These are phyloP conservation scores for Parafenestella ontariensis DNA, from an alignment of 2,329 filamentous ascomycete species.

Conservation along the genomic window DNA sequence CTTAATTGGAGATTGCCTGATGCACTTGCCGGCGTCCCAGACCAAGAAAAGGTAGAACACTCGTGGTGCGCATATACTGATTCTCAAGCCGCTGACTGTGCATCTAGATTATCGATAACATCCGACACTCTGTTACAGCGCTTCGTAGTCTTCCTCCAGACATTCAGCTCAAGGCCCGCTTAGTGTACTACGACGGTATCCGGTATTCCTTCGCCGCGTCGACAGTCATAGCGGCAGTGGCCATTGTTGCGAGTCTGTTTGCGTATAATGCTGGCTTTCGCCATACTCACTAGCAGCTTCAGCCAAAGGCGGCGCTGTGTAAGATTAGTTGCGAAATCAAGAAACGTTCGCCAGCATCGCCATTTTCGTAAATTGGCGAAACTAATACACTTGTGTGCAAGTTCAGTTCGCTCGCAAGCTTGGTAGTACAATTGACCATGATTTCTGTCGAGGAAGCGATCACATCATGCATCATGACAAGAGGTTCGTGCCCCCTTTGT, in stretches of 20 bases:
- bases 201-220: slow-evolving; percentile 64
- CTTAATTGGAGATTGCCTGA: slow-evolving; percentile 62
- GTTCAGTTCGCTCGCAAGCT: no score
- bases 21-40: slow-evolving; percentile 26
- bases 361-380: no score
- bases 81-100: slow-evolving; percentile 64
- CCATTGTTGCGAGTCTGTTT: slow-evolving; percentile 58
- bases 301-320: no score
- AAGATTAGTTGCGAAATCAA: no score
- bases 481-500: no score
- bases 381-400: no score
- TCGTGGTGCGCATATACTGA: slow-evolving; percentile 53
- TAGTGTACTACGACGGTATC: slow-evolving; percentile 68
- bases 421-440: no score
- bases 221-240: slow-evolving; percentile 59
- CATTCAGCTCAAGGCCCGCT: slow-evolving; percentile 62
- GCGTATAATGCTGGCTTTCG: slow-evolving; percentile 21
- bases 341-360: no score
- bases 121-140: slow-evolving; percentile 66
- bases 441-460: no score
- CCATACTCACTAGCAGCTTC: slow-evolving; percentile 17
- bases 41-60: not conserved
- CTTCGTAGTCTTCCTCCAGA: slow-evolving; percentile 63
- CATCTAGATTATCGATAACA: slow-evolving; percentile 64
- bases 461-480: no score